A percentile compares a stretch with the other conserved stretches of the same genome.
Evolutionary conservation across 2,329 filamentous ascomycete species (phyloP).

Genomic region (Macrophomina tecta): DNA sequence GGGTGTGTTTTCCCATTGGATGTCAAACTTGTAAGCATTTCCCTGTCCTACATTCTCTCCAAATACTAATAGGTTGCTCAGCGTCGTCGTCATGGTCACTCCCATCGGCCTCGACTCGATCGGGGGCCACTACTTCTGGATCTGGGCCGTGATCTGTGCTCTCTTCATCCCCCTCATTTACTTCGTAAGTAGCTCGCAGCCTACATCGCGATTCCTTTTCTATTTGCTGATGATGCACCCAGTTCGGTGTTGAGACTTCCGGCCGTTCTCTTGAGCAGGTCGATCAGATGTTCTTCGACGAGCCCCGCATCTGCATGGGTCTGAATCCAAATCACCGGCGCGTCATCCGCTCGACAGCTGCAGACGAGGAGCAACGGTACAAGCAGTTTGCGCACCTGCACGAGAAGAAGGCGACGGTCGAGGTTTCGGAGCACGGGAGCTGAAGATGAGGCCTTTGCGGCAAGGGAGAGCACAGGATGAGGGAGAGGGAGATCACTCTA

Average conservation of each 20-base stretch:
- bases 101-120: slow-evolving; percentile 20
- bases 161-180: slow-evolving; percentile 25
- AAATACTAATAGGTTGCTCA: background rate
- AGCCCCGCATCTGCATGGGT: slow-evolving; percentile 41
- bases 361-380: slow-evolving; percentile 35
- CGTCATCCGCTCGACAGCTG: slow-evolving; percentile 33
- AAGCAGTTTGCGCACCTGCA: slow-evolving; percentile 31
- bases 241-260: slow-evolving; percentile 26
- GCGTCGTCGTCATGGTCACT: slow-evolving; percentile 22
- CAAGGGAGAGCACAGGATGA: background rate
- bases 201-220: no score
- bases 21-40: slow-evolving; percentile 5
- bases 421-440: background rate
- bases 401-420: background rate
- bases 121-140: slow-evolving; percentile 28
- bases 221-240: background rate
- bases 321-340: slow-evolving; percentile 37
- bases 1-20: slow-evolving; percentile 16
- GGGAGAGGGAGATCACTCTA: background rate
- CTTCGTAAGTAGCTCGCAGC: background rate
- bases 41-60: background rate
- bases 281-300: slow-evolving; percentile 39
- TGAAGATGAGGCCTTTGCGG: background rate
- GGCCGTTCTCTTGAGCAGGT: slow-evolving; percentile 25
- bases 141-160: slow-evolving; percentile 26